Evolutionary conservation across 257 asterid genomes (phyloP).

Genomic region (Salvia miltiorrhiza): DNA sequence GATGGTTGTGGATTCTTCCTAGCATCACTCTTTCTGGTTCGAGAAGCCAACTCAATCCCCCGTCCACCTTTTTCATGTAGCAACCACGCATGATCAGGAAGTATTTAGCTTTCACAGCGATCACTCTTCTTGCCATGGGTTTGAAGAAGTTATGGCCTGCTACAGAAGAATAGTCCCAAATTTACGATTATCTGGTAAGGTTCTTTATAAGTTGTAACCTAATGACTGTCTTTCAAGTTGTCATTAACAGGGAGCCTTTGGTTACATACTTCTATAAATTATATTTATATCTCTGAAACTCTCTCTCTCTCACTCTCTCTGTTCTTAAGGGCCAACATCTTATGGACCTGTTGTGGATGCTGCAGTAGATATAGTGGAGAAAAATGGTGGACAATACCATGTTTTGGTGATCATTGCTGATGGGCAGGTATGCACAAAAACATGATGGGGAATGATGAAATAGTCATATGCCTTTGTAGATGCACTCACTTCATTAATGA

Average conservation of each 20-base stretch:
- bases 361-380: conserved; percentile 81
- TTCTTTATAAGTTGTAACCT: conserved; percentile 4
- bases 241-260: conserved; percentile 3
- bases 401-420: conserved; percentile 85
- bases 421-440: conserved; percentile 56
- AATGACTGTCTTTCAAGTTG: not conserved
- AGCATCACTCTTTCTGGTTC: conserved; percentile 5
- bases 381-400: conserved; percentile 78
- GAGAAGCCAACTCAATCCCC: conserved; percentile 11
- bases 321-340: conserved; percentile 69
- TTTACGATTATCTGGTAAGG: conserved; percentile 61
- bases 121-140: conserved; percentile 80
- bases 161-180: conserved; percentile 60
- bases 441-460: not conserved
- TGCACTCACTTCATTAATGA: conserved; percentile 11
- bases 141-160: conserved; percentile 84
- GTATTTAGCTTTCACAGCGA: conserved; percentile 82
- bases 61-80: conserved; percentile 24
- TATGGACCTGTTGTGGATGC: conserved; percentile 84
- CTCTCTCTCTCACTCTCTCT: not conserved
- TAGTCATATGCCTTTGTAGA: conserved; percentile 4
- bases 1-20: not conserved
- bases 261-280: not conserved
- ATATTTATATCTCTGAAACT: not conserved
- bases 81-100: conserved; percentile 64